Conservation (phyloP, 2,329 filamentous ascomycete species). For the Epicoccum sorghinum region DNA sequence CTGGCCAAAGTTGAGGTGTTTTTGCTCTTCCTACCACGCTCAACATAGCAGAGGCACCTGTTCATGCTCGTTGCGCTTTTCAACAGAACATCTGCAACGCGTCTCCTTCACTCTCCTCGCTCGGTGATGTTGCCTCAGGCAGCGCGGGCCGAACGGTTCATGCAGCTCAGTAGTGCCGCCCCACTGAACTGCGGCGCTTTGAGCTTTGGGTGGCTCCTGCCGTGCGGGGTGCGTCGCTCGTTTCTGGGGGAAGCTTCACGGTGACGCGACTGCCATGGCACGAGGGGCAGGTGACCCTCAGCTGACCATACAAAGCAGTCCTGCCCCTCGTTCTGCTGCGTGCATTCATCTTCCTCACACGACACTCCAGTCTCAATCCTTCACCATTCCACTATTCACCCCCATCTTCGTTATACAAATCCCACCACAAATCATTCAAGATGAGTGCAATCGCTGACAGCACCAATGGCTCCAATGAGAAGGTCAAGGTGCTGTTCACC, state of each 20-base stretch:
- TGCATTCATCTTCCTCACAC: conserved; percentile 22
- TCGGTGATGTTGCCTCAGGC: conserved; percentile 21
- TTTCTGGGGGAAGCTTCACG: conserved; percentile 33
- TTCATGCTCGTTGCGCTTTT: too few relatives aligned
- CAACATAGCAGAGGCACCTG: too few relatives aligned
- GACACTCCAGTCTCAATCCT: conserved; percentile 23
- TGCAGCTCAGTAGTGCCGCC: conserved; percentile 20
- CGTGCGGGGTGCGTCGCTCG: conserved; percentile 28
- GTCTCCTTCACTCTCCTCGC: neutral
- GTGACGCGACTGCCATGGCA: conserved; percentile 30
- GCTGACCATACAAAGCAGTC: conserved; percentile 20
- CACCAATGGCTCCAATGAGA: conserved; percentile 57
- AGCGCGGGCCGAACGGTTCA: conserved; percentile 14
- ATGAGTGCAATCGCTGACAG: conserved; percentile 50
- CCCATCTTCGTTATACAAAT: conserved; percentile 22
- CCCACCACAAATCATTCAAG: conserved; percentile 33
- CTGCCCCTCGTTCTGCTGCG: conserved; percentile 16
- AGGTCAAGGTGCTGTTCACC: conserved; percentile 67
- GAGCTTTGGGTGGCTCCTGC: conserved; percentile 22
- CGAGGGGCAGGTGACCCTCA: conserved; percentile 32
- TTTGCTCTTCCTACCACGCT: too few relatives aligned
- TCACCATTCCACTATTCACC: conserved; percentile 25
- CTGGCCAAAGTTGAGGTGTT: too few relatives aligned
- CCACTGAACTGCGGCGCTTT: conserved; percentile 25
- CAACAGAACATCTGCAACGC: neutral